Evolutionary conservation across 805 yeast species (phyloP).

Genomic region (Sugiyamaella qingdaonensis): DNA sequence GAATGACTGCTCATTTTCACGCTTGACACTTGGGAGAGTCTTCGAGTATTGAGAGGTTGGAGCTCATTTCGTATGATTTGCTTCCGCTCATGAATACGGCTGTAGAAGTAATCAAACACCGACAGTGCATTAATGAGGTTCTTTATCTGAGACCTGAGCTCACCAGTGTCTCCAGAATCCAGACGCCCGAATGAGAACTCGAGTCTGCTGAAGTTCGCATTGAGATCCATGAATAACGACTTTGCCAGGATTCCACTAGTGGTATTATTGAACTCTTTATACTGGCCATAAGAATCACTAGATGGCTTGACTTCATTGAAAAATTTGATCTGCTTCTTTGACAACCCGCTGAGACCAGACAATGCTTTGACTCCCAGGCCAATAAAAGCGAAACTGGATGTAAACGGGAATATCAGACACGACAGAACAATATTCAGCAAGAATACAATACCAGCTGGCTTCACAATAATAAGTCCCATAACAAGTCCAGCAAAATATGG

Average conservation of each 20-base stretch:
- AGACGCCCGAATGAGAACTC: conserved; percentile 28
- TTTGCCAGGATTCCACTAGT: conserved; percentile 14
- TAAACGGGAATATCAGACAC: conserved; percentile 26
- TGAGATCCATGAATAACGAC: conserved; percentile 13
- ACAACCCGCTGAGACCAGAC: conserved; percentile 13
- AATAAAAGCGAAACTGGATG: conserved; percentile 26
- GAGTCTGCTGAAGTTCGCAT: conserved; percentile 10
- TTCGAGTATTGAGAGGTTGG: neutral
- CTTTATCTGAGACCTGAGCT: conserved; percentile 22
- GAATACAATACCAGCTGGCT: conserved; percentile 27
- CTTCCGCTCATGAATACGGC: conserved; percentile 15
- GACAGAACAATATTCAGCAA: conserved; percentile 23
- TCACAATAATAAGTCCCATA: conserved; percentile 19
- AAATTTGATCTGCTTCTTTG: conserved; percentile 11
- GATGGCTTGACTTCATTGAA: conserved; percentile 18
- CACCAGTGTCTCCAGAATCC: conserved; percentile 26
- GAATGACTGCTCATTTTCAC: neutral
- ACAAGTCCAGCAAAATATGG: conserved; percentile 25
- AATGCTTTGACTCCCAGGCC: conserved; percentile 15
- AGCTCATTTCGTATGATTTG: conserved; percentile 1
- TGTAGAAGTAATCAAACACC: conserved; percentile 23
- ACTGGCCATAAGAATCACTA: conserved; percentile 8
- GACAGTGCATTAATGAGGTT: conserved; percentile 22
- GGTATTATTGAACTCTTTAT: conserved; percentile 1
- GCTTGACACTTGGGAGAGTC: neutral